Evolutionary conservation across 2,329 filamentous ascomycete species (phyloP), one percentile per base, ranked within the genome.

Genomic region (Apiospora koreana): DNA sequence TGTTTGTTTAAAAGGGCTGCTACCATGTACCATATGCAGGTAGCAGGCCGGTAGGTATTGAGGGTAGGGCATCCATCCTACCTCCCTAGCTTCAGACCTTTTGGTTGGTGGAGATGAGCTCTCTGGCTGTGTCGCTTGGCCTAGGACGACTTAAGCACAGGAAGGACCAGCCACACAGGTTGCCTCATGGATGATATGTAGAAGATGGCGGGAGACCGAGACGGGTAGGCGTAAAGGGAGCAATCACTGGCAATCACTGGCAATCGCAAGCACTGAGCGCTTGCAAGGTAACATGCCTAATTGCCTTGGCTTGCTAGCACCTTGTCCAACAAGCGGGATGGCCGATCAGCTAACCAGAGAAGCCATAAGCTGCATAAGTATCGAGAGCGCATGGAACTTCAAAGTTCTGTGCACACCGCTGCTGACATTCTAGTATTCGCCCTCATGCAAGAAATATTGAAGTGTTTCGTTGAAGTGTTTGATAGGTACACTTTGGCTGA

Each of bases 281-380:
- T n/a, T n/a, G 45, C n/a, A 48, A 8, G 9, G 43, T 50, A 25
- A n/a, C 25, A 50, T n/a, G n/a, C 23, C 25, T 50, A n/a, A 7
- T 46, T 46, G 21, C 12, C 31, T 8, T 38, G 48, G n/a, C 23
- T 28, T 6, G 54, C 31, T 62, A 38, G 54, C 54, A 62, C 28
- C 2, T 62, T 62, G 54, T 38, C 18, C 54, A 62, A 62, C 21
- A 38, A 16, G 31, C 54, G 54, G 54, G 54, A 38, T 62, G 18
- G 54, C 54, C 54, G 54, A 62, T 62, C 54, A 62, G 31, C 54
- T 62, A 62, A 62, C 54, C 31, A n/a, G 35, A 62, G 54, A 62
- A 62, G 54, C 31, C 8, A 38, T 9, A 62, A 62, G 28, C 54
- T 38, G 54, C 54, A 62, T 62, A 62, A n/a, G n/a, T n/a, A n/a